Evolutionary conservation across 169 alveolate species (phyloP).

Genomic region (Eimeria falciformis): DNA sequence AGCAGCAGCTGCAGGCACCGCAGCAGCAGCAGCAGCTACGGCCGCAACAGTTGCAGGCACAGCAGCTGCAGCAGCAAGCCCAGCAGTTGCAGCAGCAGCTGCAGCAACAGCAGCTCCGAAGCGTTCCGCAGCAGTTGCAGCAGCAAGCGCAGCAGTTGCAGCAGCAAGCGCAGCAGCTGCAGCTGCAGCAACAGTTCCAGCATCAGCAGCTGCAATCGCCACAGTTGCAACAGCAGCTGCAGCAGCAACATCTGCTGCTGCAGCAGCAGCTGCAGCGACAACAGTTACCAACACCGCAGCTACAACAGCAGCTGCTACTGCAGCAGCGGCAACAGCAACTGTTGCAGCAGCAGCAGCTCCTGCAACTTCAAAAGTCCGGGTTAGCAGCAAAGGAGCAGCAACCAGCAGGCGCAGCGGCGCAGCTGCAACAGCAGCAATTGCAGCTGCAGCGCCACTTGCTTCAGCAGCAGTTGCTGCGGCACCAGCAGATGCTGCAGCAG

Average conservation of each 20-base stretch:
- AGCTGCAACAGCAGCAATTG: constrained; percentile 55
- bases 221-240: constrained; percentile 31
- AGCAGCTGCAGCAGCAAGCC: constrained; percentile 20
- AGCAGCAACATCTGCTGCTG: constrained; percentile 54
- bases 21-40: constrained; percentile 18
- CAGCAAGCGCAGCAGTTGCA: neutral
- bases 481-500: constrained; percentile 47
- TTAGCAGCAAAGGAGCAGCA: constrained; percentile 18
- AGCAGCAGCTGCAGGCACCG: neutral
- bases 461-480: constrained; percentile 45
- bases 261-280: constrained; percentile 43
- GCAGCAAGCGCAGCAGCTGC: neutral
- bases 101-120: constrained; percentile 58
- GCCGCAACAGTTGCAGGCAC: constrained; percentile 29
- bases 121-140: no score
- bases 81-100: constrained; percentile 59
- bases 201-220: constrained; percentile 8
- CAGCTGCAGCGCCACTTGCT: constrained; percentile 15
- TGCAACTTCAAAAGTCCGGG: constrained; percentile 47
- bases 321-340: constrained; percentile 42
- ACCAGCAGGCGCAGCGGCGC: constrained; percentile 27
- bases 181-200: constrained; percentile 27
- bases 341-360: constrained; percentile 40
- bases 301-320: constrained; percentile 38
- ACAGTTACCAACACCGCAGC: constrained; percentile 2